These are phyloP conservation scores for Pleurotus pulmonarius DNA, from an alignment of 768 basidiomycete genomes.

Conservation along the genomic window DNA sequence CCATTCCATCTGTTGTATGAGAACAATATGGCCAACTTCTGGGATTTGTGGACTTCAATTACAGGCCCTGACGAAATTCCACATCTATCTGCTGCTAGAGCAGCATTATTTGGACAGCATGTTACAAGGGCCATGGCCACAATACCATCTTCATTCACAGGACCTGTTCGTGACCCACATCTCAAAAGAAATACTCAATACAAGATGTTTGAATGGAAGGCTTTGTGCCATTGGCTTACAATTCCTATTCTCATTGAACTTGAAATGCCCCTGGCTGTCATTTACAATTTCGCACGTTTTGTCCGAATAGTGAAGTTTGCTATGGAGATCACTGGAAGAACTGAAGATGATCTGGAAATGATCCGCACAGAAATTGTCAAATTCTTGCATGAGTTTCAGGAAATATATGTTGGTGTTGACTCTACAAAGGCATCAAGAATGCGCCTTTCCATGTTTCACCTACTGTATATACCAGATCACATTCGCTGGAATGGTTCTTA, in stretches of 20 bases:
- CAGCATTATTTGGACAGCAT: conserved; percentile 15
- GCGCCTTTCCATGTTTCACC: conserved; percentile 27
- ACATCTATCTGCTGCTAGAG: conserved; percentile 15
- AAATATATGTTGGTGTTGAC: conserved; percentile 22
- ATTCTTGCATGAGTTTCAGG: conserved; percentile 23
- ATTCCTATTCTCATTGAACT: conserved; percentile 29
- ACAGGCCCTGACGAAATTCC: conserved; percentile 14
- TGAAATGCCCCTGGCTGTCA: conserved; percentile 15
- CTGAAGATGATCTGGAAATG: conserved; percentile 12
- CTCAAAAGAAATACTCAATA: conserved; percentile 32
- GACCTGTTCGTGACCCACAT: conserved; percentile 22
- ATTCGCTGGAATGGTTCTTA: conserved; percentile 32
- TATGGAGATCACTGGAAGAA: conserved; percentile 21
- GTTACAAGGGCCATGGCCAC: conserved; percentile 20
- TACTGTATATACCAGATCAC: conserved; percentile 27
- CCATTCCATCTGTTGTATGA: conserved; percentile 34
- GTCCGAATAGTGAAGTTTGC: conserved; percentile 22
- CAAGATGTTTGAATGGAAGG: conserved; percentile 34
- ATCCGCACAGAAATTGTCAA: conserved; percentile 17
- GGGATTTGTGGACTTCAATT: conserved; percentile 24
- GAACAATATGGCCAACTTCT: conserved; percentile 24
- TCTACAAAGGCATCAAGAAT: conserved; percentile 20
- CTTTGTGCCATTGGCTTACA: conserved; percentile 29
- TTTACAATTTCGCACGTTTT: conserved; percentile 24
- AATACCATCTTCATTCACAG: conserved; percentile 28